These are phyloP conservation scores for Berberis thunbergii DNA, from an alignment of 164 flowering plant species.

Conservation along the genomic window DNA sequence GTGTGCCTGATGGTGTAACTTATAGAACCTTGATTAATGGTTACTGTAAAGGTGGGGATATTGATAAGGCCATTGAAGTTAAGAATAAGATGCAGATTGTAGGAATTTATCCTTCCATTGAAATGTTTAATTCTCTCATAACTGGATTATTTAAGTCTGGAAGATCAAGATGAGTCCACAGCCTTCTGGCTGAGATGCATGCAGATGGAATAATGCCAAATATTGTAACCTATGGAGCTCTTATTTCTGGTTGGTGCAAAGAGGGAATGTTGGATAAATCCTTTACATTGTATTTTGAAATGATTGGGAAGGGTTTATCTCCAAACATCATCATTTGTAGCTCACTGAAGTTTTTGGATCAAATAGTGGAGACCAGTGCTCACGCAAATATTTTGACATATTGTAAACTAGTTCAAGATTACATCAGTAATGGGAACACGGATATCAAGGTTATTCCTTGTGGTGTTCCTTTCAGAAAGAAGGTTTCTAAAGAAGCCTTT, in stretches of 20 bases:
- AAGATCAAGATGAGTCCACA: conserved; percentile 25
- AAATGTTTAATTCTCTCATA: conserved; percentile 72
- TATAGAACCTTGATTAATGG: conserved; percentile 68
- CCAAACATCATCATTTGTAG: conserved; percentile 53
- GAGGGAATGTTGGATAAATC: conserved; percentile 60
- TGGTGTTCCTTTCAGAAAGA: no score
- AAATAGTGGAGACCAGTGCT: conserved; percentile 26
- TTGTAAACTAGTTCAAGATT: conserved; percentile 20
- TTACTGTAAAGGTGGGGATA: conserved; percentile 57
- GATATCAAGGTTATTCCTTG: no score
- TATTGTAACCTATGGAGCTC: conserved; percentile 62
- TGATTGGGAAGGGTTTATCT: conserved; percentile 51
- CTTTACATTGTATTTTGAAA: conserved; percentile 41
- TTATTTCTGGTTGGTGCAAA: conserved; percentile 72
- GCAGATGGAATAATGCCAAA: conserved; percentile 38
- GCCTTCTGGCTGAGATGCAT: conserved; percentile 52
- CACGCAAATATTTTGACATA: conserved; percentile 17
- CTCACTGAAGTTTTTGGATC: conserved; percentile 38
- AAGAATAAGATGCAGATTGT: conserved; percentile 48
- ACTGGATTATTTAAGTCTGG: conserved; percentile 40
- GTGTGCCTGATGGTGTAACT: conserved; percentile 59
- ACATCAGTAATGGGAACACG: conserved; percentile 13
- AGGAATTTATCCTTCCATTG: conserved; percentile 37
- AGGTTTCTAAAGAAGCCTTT: no score
- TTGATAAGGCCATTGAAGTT: conserved; percentile 45